Evolutionary conservation across 495 filamentous ascomycete genomes (phyloP), one percentile per base, ranked within the genome.

Genomic region (Aspergillus campestris): DNA sequence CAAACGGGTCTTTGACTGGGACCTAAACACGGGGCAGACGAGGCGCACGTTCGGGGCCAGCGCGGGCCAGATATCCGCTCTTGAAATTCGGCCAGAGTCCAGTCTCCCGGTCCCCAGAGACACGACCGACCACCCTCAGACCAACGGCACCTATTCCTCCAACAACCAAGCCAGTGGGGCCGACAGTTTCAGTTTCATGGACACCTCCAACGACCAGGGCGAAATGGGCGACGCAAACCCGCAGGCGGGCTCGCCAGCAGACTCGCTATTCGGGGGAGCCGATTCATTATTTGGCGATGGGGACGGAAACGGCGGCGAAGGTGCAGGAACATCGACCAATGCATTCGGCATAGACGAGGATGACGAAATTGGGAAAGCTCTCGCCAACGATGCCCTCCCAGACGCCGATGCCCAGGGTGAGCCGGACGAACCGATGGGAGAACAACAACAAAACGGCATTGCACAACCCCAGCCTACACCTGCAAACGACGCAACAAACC

Each of bases 1-100:
- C 60, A 95, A 94, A 65, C 80, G 75, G 12, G 80, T 97, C 7
- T 79, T 86, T 40, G 89, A 99, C 56, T 99, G 92, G 92, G 92
- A 99, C 58, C 61, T 99, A 30, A 88, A 97, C 52, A 92, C 82
- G 3, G 94, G 94, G 5, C 76, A 86, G 53, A 71, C 84, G 11
- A 77, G 79, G 40, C 80, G 88, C 27, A 71, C 72, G 10, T 99
- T 89, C 54, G 77, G 80, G 34, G 80, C 84, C 15, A 85, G 75
- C 51, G 87, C 84, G 5, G 72, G 83, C 1, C 92, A 99, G 55
- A 88, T 99, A 42, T 91, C 86, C 9, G 77, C 88, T 8, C 78
- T 99, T 40, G 89, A 95, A 60, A 77, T 85, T 32, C 79, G 92
- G 8, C 89, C 92, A n/a, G 66, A 81, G 31, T 87, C 83, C 14